A percentile compares a stretch with the other conserved stretches of the same genome.
Conservation (phyloP, 1,139 yeast genomes). For the Candida neerlandica region DNA sequence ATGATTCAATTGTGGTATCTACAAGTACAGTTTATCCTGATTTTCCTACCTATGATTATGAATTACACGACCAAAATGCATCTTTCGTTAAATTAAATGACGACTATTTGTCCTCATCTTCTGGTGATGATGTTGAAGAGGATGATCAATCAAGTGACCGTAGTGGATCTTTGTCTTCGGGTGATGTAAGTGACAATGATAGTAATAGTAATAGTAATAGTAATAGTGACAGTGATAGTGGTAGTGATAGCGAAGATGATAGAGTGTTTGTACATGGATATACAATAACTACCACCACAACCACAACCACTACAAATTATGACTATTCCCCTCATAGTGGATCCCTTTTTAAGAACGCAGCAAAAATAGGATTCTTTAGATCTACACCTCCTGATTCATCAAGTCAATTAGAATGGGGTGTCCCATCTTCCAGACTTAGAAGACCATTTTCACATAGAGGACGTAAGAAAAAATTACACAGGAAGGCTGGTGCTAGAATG, state of each 20-base stretch:
- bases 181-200: not conserved
- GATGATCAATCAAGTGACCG: not conserved
- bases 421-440: not conserved
- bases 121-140: not conserved
- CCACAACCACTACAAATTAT: not conserved
- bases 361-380: not conserved
- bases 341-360: not conserved
- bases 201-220: not conserved
- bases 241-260: constrained; percentile 1
- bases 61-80: not conserved
- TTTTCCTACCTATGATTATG: constrained; percentile 1
- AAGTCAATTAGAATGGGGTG: not conserved
- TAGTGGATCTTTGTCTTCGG: not conserved
- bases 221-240: not conserved
- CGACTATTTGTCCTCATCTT: not conserved
- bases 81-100: not conserved
- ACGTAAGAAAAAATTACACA: not conserved
- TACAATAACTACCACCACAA: not conserved
- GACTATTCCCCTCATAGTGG: not conserved
- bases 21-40: not conserved
- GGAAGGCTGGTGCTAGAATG: not conserved
- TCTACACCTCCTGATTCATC: not conserved
- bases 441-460: not conserved
- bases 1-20: not conserved
- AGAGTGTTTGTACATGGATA: constrained; percentile 2